phyloP scores from a whole-genome alignment of 2,329 filamentous ascomycete species.

The Pyrenophora graminea region DNA sequence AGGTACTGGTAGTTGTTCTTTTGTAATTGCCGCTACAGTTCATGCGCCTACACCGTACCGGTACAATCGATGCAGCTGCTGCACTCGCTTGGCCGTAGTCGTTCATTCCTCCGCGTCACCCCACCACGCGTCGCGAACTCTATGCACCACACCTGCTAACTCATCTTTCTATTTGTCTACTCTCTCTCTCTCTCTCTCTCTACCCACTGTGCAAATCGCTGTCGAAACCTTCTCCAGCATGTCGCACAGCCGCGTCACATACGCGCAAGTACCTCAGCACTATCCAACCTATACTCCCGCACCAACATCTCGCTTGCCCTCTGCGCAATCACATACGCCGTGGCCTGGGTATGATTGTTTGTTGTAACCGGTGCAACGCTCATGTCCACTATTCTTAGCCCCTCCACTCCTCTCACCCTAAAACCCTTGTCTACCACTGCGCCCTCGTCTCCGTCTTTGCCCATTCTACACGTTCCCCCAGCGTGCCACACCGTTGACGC shows the following conservation, averaged over 20 bases:
- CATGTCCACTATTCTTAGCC: conserved; percentile 47
- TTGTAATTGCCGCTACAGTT: background rate
- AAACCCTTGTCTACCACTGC: conserved; percentile 47
- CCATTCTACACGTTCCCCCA: conserved; percentile 46
- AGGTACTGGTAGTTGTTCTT: too few relatives aligned
- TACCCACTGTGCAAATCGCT: too few relatives aligned
- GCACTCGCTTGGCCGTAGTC: background rate
- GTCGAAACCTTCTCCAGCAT: too few relatives aligned
- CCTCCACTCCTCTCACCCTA: conserved; percentile 45
- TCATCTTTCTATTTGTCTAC: background rate
- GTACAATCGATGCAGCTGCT: background rate
- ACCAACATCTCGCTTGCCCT: conserved; percentile 42
- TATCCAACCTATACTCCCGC: conserved; percentile 32
- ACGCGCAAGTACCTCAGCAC: too few relatives aligned
- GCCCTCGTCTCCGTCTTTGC: conserved; percentile 35
- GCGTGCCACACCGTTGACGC: conserved; percentile 45
- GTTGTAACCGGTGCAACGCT: conserved; percentile 41
- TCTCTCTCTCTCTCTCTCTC: too few relatives aligned
- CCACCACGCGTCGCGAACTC: background rate
- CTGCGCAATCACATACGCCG: conserved; percentile 43
- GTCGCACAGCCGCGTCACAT: too few relatives aligned
- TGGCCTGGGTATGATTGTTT: conserved; percentile 44
- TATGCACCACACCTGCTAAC: background rate
- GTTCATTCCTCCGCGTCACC: background rate
- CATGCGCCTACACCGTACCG: too few relatives aligned